Evolutionary conservation across 768 basidiomycete species (phyloP).

Genomic region (Rhodotorula taiwanensis): DNA sequence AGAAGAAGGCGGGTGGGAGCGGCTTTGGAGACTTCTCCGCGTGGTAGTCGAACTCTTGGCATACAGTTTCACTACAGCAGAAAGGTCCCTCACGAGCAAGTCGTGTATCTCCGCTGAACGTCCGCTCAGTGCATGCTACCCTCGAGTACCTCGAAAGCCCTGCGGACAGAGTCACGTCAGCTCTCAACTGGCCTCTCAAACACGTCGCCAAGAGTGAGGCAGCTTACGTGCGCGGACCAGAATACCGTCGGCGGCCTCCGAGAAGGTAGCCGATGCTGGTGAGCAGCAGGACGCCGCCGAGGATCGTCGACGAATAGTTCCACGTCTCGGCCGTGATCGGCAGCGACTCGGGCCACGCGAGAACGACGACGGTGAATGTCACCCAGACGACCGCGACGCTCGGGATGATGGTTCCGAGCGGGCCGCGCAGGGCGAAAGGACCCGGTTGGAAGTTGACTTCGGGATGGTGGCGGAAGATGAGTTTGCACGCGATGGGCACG

Average conservation of each 20-base stretch:
- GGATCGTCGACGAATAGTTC: conserved; percentile 41
- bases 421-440: conserved; percentile 39
- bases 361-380: conserved; percentile 41
- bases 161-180: too few species aligned
- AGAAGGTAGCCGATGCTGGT: conserved; percentile 40
- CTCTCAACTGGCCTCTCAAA: too few species aligned
- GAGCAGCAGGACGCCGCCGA: conserved; percentile 40
- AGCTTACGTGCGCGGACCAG: conserved; percentile 36
- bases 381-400: conserved; percentile 42
- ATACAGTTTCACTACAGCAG: too few species aligned
- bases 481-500: conserved; percentile 33
- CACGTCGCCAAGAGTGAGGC: too few species aligned
- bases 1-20: conserved; percentile 61
- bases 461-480: conserved; percentile 35
- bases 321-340: conserved; percentile 38
- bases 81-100: too few species aligned
- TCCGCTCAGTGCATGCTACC: too few species aligned
- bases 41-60: too few species aligned
- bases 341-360: conserved; percentile 40
- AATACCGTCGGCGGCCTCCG: conserved; percentile 42
- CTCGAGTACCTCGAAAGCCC: too few species aligned
- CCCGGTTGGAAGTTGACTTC: conserved; percentile 39
- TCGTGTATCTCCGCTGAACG: too few species aligned
- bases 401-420: background rate
- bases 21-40: conserved; percentile 89